Evolutionary conservation across 768 basidiomycete species (phyloP).

Genomic region (Hortiboletus flavorubellus): DNA sequence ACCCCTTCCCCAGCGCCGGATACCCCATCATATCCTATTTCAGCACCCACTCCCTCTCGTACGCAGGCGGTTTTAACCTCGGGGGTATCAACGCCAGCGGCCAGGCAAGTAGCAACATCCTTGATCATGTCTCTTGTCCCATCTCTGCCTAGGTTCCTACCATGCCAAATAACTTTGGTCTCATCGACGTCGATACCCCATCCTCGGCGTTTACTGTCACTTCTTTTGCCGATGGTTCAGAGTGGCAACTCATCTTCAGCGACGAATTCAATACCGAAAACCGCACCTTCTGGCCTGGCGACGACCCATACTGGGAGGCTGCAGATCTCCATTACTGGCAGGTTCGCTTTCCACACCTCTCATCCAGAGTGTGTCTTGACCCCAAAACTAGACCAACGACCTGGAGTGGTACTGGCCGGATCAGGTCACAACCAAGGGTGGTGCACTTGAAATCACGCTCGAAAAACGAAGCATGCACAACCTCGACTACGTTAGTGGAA

Average conservation of each 20-base stretch:
- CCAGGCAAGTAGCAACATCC: constrained; percentile 42
- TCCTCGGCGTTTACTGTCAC: constrained; percentile 47
- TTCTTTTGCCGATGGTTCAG: constrained; percentile 51
- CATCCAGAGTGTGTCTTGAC: constrained; percentile 2
- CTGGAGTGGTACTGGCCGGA: constrained; percentile 89
- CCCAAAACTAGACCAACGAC: constrained; percentile 52
- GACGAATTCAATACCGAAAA: constrained; percentile 85
- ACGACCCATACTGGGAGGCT: constrained; percentile 91
- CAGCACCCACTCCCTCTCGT: constrained; percentile 41
- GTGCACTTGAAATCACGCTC: constrained; percentile 74
- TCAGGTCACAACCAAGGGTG: constrained; percentile 69
- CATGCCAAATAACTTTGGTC: constrained; percentile 59
- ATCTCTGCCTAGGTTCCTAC: constrained; percentile 44
- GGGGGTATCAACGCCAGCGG: constrained; percentile 77
- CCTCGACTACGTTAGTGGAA: constrained; percentile 68
- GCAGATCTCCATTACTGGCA: constrained; percentile 79
- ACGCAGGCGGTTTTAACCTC: constrained; percentile 62
- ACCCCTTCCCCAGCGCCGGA: constrained; percentile 44
- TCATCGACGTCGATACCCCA: constrained; percentile 80
- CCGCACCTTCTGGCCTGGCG: constrained; percentile 72
- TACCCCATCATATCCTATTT: constrained; percentile 63
- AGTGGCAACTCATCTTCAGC: constrained; percentile 72
- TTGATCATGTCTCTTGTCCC: background rate
- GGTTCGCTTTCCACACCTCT: constrained; percentile 28
- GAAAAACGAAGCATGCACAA: constrained; percentile 62